Evolutionary conservation across 2,329 filamentous ascomycete species (phyloP).

Genomic region (Microsporum audouinii): DNA sequence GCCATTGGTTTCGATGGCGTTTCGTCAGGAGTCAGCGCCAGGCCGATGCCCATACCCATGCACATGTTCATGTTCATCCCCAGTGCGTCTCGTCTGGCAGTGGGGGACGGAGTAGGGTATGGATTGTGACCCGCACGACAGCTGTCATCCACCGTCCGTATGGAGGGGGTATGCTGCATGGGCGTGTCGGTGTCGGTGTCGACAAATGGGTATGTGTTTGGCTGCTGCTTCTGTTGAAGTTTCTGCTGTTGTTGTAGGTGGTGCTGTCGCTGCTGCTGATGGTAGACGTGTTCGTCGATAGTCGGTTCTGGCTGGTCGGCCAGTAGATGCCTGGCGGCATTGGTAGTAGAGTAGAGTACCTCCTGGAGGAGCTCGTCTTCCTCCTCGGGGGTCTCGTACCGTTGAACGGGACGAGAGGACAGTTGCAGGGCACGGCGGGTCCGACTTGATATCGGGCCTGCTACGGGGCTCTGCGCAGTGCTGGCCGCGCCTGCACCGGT

Average conservation of each 20-base stretch:
- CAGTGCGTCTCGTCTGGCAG: slow-evolving; percentile 63
- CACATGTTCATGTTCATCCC: background rate
- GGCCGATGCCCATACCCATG: slow-evolving; percentile 16
- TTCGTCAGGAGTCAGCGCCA: slow-evolving; percentile 55
- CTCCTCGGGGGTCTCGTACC: slow-evolving; percentile 90
- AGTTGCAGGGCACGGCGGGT: slow-evolving; percentile 63
- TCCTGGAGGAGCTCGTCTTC: slow-evolving; percentile 94
- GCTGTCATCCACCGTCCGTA: slow-evolving; percentile 14
- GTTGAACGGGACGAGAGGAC: slow-evolving; percentile 61
- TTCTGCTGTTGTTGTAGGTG: background rate
- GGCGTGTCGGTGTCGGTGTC: background rate
- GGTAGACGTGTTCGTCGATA: slow-evolving; percentile 8
- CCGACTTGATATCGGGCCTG: slow-evolving; percentile 58
- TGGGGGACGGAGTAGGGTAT: slow-evolving; percentile 65
- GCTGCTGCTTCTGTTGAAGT: background rate
- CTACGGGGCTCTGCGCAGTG: slow-evolving; percentile 6
- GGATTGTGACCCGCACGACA: slow-evolving; percentile 31
- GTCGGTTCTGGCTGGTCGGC: background rate
- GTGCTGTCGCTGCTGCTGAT: slow-evolving; percentile 2
- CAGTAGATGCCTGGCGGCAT: slow-evolving; percentile 56
- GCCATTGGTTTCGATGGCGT: slow-evolving; percentile 55
- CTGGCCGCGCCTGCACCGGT: slow-evolving; percentile 20
- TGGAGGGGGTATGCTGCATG: slow-evolving; percentile 6
- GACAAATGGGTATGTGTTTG: background rate
- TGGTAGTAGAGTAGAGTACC: slow-evolving; percentile 64